Percentiles rank a stretch among this genome's conserved stretches.
These are phyloP conservation scores for Choiromyces venosus DNA, from an alignment of 495 filamentous ascomycete genomes.

Conservation along the genomic window DNA sequence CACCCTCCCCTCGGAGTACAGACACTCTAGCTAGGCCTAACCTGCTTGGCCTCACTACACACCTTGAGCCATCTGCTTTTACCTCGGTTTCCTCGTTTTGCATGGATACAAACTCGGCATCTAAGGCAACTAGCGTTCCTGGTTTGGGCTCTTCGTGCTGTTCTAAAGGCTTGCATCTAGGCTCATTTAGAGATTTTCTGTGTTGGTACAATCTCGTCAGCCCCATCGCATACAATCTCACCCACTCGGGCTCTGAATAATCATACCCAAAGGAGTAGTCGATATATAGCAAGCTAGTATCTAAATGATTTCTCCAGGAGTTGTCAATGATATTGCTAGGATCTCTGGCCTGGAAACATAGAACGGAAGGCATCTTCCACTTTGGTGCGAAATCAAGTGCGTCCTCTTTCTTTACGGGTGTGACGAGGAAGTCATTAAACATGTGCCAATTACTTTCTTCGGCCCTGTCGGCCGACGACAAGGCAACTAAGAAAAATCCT, in stretches of 20 bases:
- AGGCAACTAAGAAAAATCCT: conserved; percentile 53
- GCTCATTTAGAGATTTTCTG: conserved; percentile 13
- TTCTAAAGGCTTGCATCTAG: conserved; percentile 56
- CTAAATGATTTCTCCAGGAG: conserved; percentile 75
- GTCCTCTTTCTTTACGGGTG: conserved; percentile 68
- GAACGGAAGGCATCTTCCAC: conserved; percentile 85
- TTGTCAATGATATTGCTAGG: conserved; percentile 71
- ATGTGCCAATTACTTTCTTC: conserved; percentile 70
- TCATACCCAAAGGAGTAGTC: conserved; percentile 51
- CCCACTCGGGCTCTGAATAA: conserved; percentile 13
- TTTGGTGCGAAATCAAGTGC: conserved; percentile 78
- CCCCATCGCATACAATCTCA: conserved; percentile 20
- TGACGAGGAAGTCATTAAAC: conserved; percentile 95
- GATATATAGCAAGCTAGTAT: conserved; percentile 74
- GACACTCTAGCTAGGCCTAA: conserved; percentile 83
- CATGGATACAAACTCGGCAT: conserved; percentile 91
- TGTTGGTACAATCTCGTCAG: conserved; percentile 10
- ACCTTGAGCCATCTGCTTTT: conserved; percentile 79
- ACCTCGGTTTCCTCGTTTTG: conserved; percentile 88
- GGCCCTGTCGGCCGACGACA: conserved; percentile 54
- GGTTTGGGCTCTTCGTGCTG: conserved; percentile 61
- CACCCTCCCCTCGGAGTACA: conserved; percentile 71
- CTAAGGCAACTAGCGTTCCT: conserved; percentile 75
- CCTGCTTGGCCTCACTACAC: conserved; percentile 76
- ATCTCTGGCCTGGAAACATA: conserved; percentile 75